Conservation (phyloP, 495 filamentous ascomycete genomes). For the Corynascus novoguineensis region DNA sequence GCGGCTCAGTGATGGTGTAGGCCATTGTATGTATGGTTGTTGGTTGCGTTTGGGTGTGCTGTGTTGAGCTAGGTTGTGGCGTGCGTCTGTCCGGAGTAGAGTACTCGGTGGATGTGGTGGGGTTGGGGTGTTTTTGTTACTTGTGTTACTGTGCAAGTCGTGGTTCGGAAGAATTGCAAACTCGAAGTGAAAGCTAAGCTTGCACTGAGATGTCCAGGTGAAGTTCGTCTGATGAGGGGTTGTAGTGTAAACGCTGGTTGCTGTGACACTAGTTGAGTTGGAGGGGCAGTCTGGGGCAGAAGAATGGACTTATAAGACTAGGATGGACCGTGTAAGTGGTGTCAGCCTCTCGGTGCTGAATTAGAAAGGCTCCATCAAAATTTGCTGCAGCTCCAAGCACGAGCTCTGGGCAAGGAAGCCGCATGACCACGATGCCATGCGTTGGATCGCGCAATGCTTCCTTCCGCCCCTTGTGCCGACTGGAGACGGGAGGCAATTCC, state of each 20-base stretch:
- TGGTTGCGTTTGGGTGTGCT: slow-evolving; percentile 8
- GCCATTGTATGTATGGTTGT: slow-evolving; percentile 30
- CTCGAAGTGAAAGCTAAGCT: not conserved
- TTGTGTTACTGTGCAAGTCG: not conserved
- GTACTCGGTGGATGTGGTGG: too few relatives aligned
- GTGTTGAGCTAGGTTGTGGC: too few relatives aligned
- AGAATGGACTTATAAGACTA: slow-evolving; percentile 3
- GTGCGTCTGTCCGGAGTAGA: too few relatives aligned
- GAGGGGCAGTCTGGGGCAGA: not conserved
- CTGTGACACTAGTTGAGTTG: not conserved
- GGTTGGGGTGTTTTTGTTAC: slow-evolving; percentile 6
- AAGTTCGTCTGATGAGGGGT: not conserved
- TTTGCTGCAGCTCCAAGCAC: slow-evolving; percentile 13
- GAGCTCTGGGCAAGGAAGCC: slow-evolving; percentile 11
- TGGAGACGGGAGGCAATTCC: too few relatives aligned
- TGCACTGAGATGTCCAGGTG: not conserved
- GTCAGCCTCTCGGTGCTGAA: not conserved
- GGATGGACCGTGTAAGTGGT: slow-evolving; percentile 10
- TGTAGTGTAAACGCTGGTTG: not conserved
- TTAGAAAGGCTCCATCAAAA: slow-evolving; percentile 10
- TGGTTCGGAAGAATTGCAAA: not conserved
- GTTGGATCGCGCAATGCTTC: slow-evolving; percentile 1
- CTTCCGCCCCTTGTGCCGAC: not conserved
- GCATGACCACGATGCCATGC: slow-evolving; percentile 15
- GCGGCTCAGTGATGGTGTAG: slow-evolving; percentile 73